phyloP scores from a whole-genome alignment of 1,284 basidiomycete species.

The Cutaneotrichosporon cavernicola region DNA sequence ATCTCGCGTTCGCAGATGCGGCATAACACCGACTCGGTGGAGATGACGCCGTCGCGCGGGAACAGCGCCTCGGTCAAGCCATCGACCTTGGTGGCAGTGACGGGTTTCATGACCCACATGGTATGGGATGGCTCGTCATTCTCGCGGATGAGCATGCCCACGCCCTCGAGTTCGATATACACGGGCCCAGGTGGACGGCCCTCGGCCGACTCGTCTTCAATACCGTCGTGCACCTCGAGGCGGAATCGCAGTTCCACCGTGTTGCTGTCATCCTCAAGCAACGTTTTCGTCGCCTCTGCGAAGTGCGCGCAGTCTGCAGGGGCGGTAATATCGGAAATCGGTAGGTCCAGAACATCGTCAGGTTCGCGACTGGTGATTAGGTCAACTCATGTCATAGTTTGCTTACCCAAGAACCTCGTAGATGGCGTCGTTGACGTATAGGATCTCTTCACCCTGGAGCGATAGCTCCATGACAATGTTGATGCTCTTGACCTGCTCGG shows the following conservation, averaged over 20 bases:
- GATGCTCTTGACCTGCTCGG: conserved; percentile 88
- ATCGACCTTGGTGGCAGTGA: conserved; percentile 56
- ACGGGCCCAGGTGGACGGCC: conserved; percentile 55
- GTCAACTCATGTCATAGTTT: not conserved
- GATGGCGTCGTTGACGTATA: conserved; percentile 95
- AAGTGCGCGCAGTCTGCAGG: conserved; percentile 84
- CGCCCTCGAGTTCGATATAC: conserved; percentile 91
- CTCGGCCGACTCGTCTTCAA: conserved; percentile 37
- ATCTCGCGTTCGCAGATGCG: conserved; percentile 97
- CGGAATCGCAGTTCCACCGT: conserved; percentile 91
- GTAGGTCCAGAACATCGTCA: conserved; percentile 71
- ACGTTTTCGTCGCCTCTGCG: conserved; percentile 76
- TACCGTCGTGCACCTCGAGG: conserved; percentile 58
- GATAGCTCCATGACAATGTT: conserved; percentile 95
- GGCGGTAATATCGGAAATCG: conserved; percentile 78
- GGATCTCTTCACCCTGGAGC: conserved; percentile 77
- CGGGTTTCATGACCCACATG: conserved; percentile 98
- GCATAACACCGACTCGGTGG: conserved; percentile 84
- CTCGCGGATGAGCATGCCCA: conserved; percentile 98
- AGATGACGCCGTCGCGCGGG: conserved; percentile 71
- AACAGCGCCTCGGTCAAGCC: conserved; percentile 56
- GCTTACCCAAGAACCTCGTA: conserved; percentile 86
- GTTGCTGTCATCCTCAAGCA: conserved; percentile 88
- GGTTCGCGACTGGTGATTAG: conserved; percentile 68
- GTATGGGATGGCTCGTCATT: conserved; percentile 87